Percentiles rank a stretch among this genome's conserved stretches.
These are phyloP conservation scores for Canavalia gladiata DNA, from an alignment of 306 rosid species.

Conservation along the genomic window DNA sequence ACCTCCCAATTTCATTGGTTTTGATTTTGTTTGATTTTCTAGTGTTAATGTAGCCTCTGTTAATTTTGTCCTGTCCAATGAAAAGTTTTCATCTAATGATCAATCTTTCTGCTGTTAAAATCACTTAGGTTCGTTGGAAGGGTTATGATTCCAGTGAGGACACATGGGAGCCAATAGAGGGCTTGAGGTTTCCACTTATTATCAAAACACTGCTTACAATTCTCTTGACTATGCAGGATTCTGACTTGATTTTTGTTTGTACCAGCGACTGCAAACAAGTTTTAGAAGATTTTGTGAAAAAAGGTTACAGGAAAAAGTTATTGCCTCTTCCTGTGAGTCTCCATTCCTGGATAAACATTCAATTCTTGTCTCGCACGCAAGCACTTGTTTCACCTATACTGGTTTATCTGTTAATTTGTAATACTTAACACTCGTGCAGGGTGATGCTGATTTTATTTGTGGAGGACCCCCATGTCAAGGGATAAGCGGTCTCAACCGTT, in stretches of 20 bases:
- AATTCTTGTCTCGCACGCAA: background rate
- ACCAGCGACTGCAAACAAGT: conserved; percentile 54
- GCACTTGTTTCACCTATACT: background rate
- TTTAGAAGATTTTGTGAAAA: conserved; percentile 49
- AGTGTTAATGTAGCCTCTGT: background rate
- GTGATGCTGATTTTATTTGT: conserved; percentile 82
- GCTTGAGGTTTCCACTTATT: conserved; percentile 48
- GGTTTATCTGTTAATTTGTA: background rate
- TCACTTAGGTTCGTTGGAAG: conserved; percentile 58
- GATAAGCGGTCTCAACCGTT: conserved; percentile 85
- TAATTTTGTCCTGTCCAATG: background rate
- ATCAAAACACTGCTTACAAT: background rate
- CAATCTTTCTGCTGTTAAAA: conserved; percentile 1
- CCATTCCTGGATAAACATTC: background rate
- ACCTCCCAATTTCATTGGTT: background rate
- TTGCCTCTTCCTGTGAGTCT: conserved; percentile 61
- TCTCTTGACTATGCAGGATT: conserved; percentile 11
- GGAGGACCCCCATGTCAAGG: conserved; percentile 99
- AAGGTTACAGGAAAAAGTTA: conserved; percentile 50
- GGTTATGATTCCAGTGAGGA: conserved; percentile 56
- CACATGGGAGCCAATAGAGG: conserved; percentile 60
- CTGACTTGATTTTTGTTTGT: conserved; percentile 20
- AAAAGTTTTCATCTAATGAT: background rate
- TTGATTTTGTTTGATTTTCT: background rate
- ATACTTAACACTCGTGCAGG: conserved; percentile 51